Conservation (phyloP, 1,284 basidiomycete genomes). For the Tremellales sp. region DNA sequence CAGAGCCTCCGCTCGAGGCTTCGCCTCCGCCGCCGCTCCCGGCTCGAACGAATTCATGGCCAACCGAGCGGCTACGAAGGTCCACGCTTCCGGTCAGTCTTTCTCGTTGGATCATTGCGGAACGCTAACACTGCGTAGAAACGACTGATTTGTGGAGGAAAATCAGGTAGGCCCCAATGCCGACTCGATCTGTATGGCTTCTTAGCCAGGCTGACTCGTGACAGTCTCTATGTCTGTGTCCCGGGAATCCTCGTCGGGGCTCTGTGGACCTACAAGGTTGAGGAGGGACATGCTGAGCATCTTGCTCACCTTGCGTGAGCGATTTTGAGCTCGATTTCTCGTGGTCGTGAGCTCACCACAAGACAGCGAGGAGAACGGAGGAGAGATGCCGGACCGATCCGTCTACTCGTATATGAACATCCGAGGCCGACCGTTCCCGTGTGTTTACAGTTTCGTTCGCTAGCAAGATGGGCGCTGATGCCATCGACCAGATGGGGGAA, state of each 20-base stretch:
- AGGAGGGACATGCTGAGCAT: constrained; percentile 42
- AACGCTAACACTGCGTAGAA: constrained; percentile 14
- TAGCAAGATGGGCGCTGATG: background rate
- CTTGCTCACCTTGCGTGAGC: constrained; percentile 24
- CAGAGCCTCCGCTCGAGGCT: constrained; percentile 15
- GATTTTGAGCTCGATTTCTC: background rate
- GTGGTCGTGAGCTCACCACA: background rate
- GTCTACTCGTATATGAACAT: constrained; percentile 48
- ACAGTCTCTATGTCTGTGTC: constrained; percentile 43
- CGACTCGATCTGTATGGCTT: background rate
- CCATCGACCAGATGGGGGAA: constrained; percentile 33
- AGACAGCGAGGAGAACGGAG: constrained; percentile 35
- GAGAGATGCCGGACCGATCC: constrained; percentile 34
- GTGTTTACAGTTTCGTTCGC: background rate
- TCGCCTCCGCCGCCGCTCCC: constrained; percentile 16
- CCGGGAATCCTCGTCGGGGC: constrained; percentile 36
- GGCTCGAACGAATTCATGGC: constrained; percentile 37
- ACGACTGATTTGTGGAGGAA: constrained; percentile 46
- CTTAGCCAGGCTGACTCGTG: background rate
- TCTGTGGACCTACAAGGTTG: constrained; percentile 42
- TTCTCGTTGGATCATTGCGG: background rate
- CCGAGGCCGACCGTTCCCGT: constrained; percentile 35
- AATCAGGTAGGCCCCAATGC: constrained; percentile 27
- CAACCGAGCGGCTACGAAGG: constrained; percentile 33
- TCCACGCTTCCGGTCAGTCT: constrained; percentile 40